phyloP scores from a whole-genome alignment of 2,329 filamentous ascomycete species.

The Colletotrichum siamense region DNA sequence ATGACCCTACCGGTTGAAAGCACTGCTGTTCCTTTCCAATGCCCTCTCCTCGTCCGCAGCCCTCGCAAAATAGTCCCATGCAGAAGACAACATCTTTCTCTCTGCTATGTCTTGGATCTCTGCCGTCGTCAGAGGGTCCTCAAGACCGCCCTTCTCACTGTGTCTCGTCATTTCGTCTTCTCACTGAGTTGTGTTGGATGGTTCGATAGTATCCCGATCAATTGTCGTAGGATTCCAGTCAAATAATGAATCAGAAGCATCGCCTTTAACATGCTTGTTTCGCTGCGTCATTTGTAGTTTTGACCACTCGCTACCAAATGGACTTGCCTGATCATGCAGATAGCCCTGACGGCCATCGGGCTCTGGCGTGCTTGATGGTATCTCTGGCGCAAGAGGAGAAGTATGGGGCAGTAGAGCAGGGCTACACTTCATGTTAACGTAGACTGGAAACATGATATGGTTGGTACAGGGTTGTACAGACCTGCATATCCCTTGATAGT shows the following conservation, averaged over 20 bases:
- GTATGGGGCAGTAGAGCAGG: not conserved
- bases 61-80: not conserved
- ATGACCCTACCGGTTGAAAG: not conserved
- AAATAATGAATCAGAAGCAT: not conserved
- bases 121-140: not conserved
- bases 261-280: not conserved
- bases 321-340: not conserved
- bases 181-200: not conserved
- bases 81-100: not conserved
- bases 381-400: not conserved
- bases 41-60: not conserved
- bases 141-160: not conserved
- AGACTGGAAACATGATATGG: not conserved
- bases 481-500: not conserved
- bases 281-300: not conserved
- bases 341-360: not conserved
- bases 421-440: not conserved
- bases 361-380: not conserved
- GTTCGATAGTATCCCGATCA: not conserved
- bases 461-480: not conserved
- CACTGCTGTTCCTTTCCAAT: not conserved
- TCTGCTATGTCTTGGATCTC: not conserved
- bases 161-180: not conserved
- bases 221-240: not conserved
- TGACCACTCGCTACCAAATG: not conserved